phyloP scores from a whole-genome alignment of 208 protist species.

The Trypanosoma congolense region DNA sequence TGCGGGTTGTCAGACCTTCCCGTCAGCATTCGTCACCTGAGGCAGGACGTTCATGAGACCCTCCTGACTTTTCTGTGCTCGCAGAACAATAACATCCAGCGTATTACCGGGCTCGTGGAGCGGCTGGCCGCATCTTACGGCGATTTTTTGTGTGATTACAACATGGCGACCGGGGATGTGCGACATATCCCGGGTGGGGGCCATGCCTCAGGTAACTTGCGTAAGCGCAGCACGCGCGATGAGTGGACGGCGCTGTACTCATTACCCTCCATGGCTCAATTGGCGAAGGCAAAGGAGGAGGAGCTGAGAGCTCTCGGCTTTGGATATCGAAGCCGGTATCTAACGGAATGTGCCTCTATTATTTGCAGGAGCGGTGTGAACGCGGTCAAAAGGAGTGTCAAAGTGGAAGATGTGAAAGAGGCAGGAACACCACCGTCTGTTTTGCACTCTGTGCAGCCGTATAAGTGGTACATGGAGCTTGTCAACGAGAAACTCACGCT shows the following conservation, averaged over 20 bases:
- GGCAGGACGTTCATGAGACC: conserved; percentile 71
- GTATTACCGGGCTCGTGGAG: conserved; percentile 64
- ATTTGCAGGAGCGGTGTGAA: conserved; percentile 20
- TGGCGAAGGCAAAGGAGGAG: conserved; percentile 27
- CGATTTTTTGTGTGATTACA: conserved; percentile 43
- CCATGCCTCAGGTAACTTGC: background rate
- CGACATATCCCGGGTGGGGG: background rate
- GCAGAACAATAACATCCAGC: conserved; percentile 78
- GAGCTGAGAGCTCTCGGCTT: conserved; percentile 43
- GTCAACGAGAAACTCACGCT: conserved; percentile 12
- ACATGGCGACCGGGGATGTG: conserved; percentile 31
- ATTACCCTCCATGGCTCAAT: conserved; percentile 48
- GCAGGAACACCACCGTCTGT: background rate
- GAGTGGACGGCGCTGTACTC: conserved; percentile 37
- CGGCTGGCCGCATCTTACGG: conserved; percentile 38
- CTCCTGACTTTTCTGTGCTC: conserved; percentile 76
- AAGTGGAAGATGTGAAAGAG: background rate
- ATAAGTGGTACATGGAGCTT: conserved; percentile 49
- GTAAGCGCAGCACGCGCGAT: background rate
- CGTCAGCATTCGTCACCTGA: conserved; percentile 43
- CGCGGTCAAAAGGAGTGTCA: background rate
- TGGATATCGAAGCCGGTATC: conserved; percentile 74
- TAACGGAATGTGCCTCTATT: conserved; percentile 28
- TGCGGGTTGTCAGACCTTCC: conserved; percentile 5
- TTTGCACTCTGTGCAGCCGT: background rate